A percentile compares a stretch with the other conserved stretches of the same genome.
Conservation (phyloP, 1,284 basidiomycete species). For the Leccinum subrobustum region DNA sequence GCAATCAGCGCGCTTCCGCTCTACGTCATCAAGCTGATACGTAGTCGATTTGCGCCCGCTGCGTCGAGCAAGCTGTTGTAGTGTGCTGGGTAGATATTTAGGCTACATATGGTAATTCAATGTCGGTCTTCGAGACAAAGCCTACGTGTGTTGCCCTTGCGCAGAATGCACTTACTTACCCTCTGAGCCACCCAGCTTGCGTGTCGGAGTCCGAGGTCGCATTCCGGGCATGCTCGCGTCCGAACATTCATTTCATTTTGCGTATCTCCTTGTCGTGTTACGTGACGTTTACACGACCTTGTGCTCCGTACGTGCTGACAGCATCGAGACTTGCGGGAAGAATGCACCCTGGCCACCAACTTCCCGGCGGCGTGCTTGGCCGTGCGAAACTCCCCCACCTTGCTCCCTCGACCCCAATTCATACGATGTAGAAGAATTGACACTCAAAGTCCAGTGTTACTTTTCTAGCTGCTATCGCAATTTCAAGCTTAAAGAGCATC, state of each 20-base stretch:
- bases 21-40: slow-evolving; percentile 87
- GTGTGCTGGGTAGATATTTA: slow-evolving; percentile 22
- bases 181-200: no score
- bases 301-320: no score
- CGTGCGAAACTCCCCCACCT: slow-evolving; percentile 1
- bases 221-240: no score
- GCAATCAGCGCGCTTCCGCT: slow-evolving; percentile 91
- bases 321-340: no score
- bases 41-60: slow-evolving; percentile 86
- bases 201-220: no score
- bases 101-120: not conserved
- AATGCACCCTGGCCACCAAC: no score
- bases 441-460: not conserved
- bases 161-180: no score
- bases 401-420: not conserved
- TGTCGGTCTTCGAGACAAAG: not conserved
- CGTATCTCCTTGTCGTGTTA: no score
- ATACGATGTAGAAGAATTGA: slow-evolving; percentile 3
- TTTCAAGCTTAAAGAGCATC: slow-evolving; percentile 9
- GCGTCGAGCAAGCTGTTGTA: slow-evolving; percentile 86
- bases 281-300: no score
- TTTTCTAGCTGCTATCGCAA: slow-evolving; percentile 20
- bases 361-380: slow-evolving; percentile 9
- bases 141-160: no score
- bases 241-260: no score